Base-by-base conservation (phyloP, 208 protist genomes). In the Blechomonas ayalai region DNA sequence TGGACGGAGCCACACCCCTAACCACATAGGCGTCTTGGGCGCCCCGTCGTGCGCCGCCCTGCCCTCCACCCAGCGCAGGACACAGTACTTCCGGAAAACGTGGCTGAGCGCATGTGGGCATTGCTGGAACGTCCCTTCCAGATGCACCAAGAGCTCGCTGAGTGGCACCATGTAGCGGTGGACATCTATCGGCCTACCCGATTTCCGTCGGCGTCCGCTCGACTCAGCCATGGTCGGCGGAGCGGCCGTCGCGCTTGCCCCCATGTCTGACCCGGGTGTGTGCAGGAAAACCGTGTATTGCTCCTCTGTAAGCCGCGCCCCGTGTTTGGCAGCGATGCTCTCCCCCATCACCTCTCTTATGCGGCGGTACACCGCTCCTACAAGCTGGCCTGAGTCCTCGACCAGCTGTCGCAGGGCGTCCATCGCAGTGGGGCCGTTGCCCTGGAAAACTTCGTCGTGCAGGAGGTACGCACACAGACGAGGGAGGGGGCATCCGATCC, bases 1-100 rank as follows among this genome's bases (percentile, higher is more conserved):
- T n/a, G 49, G 51, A 33, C 43, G 48, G 33, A 75, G 54, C 62
- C 60, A 75, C 13, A 75, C 40, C 0, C 67, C 67, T 3, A 70
- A 38, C 62, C 67, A 75, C 48, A 61, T 43, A 4, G 52, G 46
- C 23, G 57, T 24, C 4, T 6, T n/a, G 23, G 16, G 15, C 29
- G 6, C 7, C 27, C 41, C 19, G 6, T 31, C 26, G 12, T 51
- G 15, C 6, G 35, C 47, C 26, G 23, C 13, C 28, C 42, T 31
- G 25, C 36, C 35, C 47, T 51, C 27, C 41, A 75, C 62, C 62
- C 67, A 75, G 12, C 62, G 29, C 54, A 67, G 52, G 42, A 62
- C 57, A 26, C 60, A 69, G 43, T 49, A 59, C 12, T 50, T 35
- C 39, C 60, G 55, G 4, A 75, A 41, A 12, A 59, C 31, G 22